Conservation (phyloP, 1,284 basidiomycete genomes). For the Ganoderma resinaceum region DNA sequence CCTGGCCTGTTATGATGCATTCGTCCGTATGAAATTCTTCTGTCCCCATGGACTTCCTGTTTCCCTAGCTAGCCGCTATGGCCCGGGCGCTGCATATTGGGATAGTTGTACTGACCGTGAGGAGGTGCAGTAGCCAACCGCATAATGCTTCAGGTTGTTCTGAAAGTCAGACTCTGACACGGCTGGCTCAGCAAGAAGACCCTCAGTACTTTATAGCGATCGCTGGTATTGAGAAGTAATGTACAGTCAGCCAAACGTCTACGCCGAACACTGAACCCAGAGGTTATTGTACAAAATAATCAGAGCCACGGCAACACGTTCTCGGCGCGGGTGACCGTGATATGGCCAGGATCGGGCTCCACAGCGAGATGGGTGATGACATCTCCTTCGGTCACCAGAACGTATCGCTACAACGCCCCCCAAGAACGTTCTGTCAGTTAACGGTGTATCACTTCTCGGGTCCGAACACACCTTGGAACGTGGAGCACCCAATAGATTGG, state of each 20-base stretch:
- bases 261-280: neutral
- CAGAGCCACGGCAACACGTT: slow-evolving; percentile 61
- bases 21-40: no score
- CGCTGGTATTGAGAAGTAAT: neutral
- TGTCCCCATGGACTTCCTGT: no score
- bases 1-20: no score
- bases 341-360: slow-evolving; percentile 61
- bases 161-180: no score
- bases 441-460: neutral
- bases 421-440: neutral
- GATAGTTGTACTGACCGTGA: no score
- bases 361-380: slow-evolving; percentile 62
- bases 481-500: slow-evolving; percentile 63
- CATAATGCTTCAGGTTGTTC: no score
- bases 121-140: no score
- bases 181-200: no score
- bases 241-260: neutral
- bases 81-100: no score
- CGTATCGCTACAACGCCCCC: slow-evolving; percentile 53
- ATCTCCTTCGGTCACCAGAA: slow-evolving; percentile 61
- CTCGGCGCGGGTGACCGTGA: slow-evolving; percentile 66
- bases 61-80: no score
- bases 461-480: slow-evolving; percentile 65
- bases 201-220: neutral
- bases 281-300: slow-evolving; percentile 9